phyloP scores from a whole-genome alignment of 2,329 filamentous ascomycete species.

The Aspergillus sp. region DNA sequence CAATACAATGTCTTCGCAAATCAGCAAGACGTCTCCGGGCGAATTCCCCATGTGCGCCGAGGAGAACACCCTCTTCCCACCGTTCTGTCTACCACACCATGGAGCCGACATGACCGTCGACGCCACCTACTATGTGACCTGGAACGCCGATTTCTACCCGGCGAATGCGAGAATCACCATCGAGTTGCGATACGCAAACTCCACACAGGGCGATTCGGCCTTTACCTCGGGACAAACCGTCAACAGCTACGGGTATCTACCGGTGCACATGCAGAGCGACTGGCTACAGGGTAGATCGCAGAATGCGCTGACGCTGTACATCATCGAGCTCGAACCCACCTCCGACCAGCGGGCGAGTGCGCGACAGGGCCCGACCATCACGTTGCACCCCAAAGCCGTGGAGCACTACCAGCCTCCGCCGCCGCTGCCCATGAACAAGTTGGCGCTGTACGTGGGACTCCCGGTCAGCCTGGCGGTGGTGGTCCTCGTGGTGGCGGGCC shows the following conservation, averaged over 20 bases:
- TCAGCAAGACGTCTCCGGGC: conserved; percentile 12
- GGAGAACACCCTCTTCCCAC: conserved; percentile 17
- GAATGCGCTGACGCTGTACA: conserved; percentile 38
- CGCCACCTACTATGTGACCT: conserved; percentile 39
- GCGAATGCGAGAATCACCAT: conserved; percentile 32
- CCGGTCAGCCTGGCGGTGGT: conserved; percentile 39
- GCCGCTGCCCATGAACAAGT: conserved; percentile 25
- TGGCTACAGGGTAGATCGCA: conserved; percentile 37
- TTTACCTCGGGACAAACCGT: conserved; percentile 34
- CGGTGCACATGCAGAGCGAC: conserved; percentile 36
- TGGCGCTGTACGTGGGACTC: conserved; percentile 41
- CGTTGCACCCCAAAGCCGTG: conserved; percentile 31
- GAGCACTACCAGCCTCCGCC: conserved; percentile 35
- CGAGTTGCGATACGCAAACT: conserved; percentile 33
- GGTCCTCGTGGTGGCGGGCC: conserved; percentile 32
- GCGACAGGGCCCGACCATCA: conserved; percentile 36
- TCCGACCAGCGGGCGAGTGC: conserved; percentile 23
- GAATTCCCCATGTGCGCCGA: conserved; percentile 33
- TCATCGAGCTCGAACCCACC: conserved; percentile 29
- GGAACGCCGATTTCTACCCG: conserved; percentile 33
- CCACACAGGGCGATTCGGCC: conserved; percentile 30
- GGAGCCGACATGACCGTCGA: conserved; percentile 32
- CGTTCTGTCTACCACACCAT: conserved; percentile 37
- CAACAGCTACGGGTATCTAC: conserved; percentile 39
- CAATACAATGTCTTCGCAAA: conserved; percentile 1